A percentile compares a stretch with the other conserved stretches of the same genome.
Evolutionary conservation across 2,329 filamentous ascomycete genomes (phyloP).

Genomic region (Venturia pyrina): DNA sequence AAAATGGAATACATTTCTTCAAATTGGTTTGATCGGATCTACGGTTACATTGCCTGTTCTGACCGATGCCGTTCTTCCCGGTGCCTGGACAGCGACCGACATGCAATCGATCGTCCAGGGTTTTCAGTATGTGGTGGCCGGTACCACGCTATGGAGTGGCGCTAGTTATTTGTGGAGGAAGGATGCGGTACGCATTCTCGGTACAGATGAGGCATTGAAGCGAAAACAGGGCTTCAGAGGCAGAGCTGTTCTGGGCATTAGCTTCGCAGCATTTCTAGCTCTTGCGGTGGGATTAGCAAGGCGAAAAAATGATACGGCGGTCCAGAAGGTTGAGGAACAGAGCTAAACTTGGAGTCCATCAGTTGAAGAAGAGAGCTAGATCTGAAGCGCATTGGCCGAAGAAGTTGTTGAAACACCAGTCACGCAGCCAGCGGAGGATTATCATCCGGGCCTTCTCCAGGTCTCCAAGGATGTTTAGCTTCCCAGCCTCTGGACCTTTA

Average conservation of each 20-base stretch:
- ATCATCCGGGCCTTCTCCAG: background rate
- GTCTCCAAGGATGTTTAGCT: too few relatives aligned
- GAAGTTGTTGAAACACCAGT: background rate
- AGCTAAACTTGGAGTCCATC: background rate
- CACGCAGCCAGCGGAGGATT: background rate
- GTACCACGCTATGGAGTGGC: slow-evolving; percentile 88
- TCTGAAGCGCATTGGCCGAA: background rate
- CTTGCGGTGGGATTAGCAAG: slow-evolving; percentile 21
- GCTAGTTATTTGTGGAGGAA: slow-evolving; percentile 86
- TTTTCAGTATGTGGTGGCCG: slow-evolving; percentile 69
- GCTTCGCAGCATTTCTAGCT: slow-evolving; percentile 34
- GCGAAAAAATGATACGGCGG: background rate
- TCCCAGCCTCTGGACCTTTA: too few relatives aligned
- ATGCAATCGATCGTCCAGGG: slow-evolving; percentile 26
- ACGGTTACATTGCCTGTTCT: slow-evolving; percentile 62
- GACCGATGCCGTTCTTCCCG: slow-evolving; percentile 7
- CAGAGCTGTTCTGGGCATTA: slow-evolving; percentile 36
- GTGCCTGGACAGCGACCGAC: slow-evolving; percentile 45
- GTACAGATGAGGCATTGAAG: slow-evolving; percentile 36
- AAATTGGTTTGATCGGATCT: slow-evolving; percentile 74
- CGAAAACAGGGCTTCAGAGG: slow-evolving; percentile 37
- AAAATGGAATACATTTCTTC: slow-evolving; percentile 86
- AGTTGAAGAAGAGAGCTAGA: too few relatives aligned
- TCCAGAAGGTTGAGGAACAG: background rate
- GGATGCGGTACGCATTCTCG: slow-evolving; percentile 81